Evolutionary conservation across 768 basidiomycete genomes (phyloP), one percentile per base, ranked within the genome.

Genomic region (Pulveroboletus sp.): DNA sequence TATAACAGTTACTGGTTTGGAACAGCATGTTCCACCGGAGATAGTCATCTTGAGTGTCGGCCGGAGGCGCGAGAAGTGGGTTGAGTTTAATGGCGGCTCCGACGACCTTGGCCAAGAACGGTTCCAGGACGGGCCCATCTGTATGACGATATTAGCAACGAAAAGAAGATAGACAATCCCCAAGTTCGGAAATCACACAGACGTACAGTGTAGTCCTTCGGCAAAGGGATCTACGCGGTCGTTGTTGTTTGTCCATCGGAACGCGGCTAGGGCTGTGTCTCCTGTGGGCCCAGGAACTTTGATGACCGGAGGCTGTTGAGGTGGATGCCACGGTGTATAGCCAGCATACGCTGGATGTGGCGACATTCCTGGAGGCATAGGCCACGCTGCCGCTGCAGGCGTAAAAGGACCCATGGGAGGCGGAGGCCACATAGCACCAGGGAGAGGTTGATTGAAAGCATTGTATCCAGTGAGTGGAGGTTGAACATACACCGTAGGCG

Each of bases 11-110:
- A 36, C 73, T 77, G 6, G 84, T 76, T 6, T 72, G 69, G 62
- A 81, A 86, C 37, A 85, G 74, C 82, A 89, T 84, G 67, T 86
- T 84, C 85, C 86, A 89, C 41, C 76, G 79, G 39, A 89, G 69
- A 60, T 79, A 78, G 6, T 76, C 74, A 1, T 77, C 74, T 5
- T 68, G 57, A 5, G 64, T 63, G 8, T 73, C 72, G 0, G 75
- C 65, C 52, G 65, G 69, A 17, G 82, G 81, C 0, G 67, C 59
- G 14, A 89, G 70, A 24, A 88, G 72, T 0, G 87, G 85, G 60
- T 89, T 89, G 31, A 89, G 49, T 40, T 67, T 64, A 6, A 82
- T 55, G 6, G 56, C 53, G 1, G 79, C 80, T 0, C 69, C 57
- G 9, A 86, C 76, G 24, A 79, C 67, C 43, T 71, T 73, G 15